Evolutionary conservation across 345 rosid species (phyloP).

Genomic region (Populus davidiana): DNA sequence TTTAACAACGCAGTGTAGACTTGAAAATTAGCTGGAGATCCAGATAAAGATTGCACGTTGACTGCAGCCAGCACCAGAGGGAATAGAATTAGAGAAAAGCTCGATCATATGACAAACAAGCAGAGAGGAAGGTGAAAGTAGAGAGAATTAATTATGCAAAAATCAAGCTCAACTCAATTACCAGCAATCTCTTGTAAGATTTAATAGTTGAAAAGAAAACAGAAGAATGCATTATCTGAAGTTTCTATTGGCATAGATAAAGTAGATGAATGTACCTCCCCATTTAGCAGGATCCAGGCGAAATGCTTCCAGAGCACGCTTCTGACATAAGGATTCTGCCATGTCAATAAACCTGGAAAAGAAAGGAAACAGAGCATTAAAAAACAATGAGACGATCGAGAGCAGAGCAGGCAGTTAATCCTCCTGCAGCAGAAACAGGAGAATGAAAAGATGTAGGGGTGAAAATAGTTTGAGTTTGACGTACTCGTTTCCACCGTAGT

Average conservation of each 20-base stretch:
- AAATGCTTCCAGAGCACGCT: conserved; percentile 94
- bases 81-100: conserved; percentile 19
- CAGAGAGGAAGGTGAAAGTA: background rate
- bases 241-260: background rate
- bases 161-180: too few relatives aligned
- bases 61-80: conserved; percentile 45
- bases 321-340: conserved; percentile 94
- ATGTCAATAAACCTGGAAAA: conserved; percentile 86
- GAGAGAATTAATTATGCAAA: too few relatives aligned
- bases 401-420: background rate
- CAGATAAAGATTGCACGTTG: conserved; percentile 94
- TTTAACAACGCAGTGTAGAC: conserved; percentile 92
- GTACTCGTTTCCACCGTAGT: conserved; percentile 99
- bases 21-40: conserved; percentile 95
- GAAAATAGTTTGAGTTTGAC: conserved; percentile 12
- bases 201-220: too few relatives aligned
- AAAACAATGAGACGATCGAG: background rate
- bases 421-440: background rate
- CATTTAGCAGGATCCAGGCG: conserved; percentile 93
- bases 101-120: background rate
- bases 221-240: background rate
- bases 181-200: too few relatives aligned
- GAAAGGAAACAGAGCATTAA: conserved; percentile 2
- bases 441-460: background rate
- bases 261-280: conserved; percentile 61